Evolutionary conservation across 345 rosid genomes (phyloP).

Genomic region (Turritis glabra): DNA sequence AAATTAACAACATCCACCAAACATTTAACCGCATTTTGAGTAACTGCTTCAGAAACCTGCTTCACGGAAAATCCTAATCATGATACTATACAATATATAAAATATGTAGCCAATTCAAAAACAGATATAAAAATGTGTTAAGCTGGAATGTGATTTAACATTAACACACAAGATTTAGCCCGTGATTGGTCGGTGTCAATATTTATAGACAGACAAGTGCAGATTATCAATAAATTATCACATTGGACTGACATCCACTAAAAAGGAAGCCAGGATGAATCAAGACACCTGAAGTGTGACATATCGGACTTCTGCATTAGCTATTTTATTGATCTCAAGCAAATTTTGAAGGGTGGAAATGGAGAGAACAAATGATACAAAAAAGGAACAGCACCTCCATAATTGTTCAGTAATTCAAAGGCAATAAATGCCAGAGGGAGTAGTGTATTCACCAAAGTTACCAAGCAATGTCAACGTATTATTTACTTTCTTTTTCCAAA

Average conservation of each 20-base stretch:
- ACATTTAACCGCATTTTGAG: slow-evolving; percentile 65
- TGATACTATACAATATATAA: slow-evolving; percentile 1
- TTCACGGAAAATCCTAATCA: slow-evolving; percentile 16
- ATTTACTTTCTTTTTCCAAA: not conserved
- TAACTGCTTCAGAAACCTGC: slow-evolving; percentile 66
- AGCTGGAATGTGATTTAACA: not conserved
- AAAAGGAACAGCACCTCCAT: not conserved
- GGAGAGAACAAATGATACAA: not conserved
- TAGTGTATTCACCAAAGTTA: not conserved
- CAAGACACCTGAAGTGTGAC: slow-evolving; percentile 8
- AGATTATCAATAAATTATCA: slow-evolving; percentile 10
- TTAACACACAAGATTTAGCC: slow-evolving; percentile 13
- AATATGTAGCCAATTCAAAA: slow-evolving; percentile 16
- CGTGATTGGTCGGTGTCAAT: slow-evolving; percentile 1
- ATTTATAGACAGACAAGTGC: not conserved
- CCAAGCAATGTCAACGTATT: slow-evolving; percentile 11
- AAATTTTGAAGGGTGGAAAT: not conserved
- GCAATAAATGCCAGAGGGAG: not conserved
- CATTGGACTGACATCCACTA: not conserved
- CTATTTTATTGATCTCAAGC: slow-evolving; percentile 8
- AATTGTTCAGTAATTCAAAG: not conserved
- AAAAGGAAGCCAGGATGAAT: slow-evolving; percentile 2
- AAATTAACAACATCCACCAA: slow-evolving; percentile 65
- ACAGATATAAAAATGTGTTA: not conserved
- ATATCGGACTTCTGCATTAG: slow-evolving; percentile 8